Conservation (phyloP, 2,329 filamentous ascomycete species). For the Dactylonectria macrodidyma region DNA sequence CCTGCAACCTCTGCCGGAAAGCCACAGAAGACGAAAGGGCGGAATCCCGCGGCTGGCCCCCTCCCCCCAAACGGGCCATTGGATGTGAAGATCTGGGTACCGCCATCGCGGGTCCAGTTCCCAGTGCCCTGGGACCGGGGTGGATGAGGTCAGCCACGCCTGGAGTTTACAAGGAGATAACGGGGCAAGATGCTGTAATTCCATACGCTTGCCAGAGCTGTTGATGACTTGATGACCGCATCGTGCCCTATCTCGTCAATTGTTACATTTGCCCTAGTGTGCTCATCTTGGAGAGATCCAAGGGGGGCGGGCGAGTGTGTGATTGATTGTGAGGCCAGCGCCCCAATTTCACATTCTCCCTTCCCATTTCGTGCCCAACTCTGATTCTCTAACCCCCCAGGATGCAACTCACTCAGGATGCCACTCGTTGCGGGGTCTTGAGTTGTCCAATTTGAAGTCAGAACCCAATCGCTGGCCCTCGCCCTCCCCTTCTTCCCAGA, state of each 20-base stretch:
- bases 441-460: conserved; percentile 8
- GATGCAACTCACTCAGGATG: background rate
- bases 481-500: background rate
- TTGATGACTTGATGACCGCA: conserved; percentile 10
- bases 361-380: background rate
- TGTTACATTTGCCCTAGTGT: background rate
- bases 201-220: background rate
- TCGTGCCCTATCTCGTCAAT: conserved; percentile 19
- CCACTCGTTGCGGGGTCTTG: background rate
- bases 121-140: conserved; percentile 16
- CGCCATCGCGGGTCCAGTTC: conserved; percentile 11
- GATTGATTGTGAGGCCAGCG: no score
- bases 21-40: conserved; percentile 1
- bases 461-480: conserved; percentile 11
- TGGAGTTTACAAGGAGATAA: conserved; percentile 27
- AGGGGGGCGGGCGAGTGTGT: background rate
- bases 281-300: background rate
- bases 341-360: background rate
- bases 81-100: conserved; percentile 20
- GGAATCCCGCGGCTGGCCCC: conserved; percentile 1
- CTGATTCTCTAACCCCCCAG: background rate
- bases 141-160: background rate
- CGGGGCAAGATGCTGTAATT: conserved; percentile 14
- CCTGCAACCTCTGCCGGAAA: conserved; percentile 10
- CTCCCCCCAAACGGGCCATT: background rate